Base-by-base conservation (phyloP, 1,284 basidiomycete species). In the Pascua guehoae region DNA sequence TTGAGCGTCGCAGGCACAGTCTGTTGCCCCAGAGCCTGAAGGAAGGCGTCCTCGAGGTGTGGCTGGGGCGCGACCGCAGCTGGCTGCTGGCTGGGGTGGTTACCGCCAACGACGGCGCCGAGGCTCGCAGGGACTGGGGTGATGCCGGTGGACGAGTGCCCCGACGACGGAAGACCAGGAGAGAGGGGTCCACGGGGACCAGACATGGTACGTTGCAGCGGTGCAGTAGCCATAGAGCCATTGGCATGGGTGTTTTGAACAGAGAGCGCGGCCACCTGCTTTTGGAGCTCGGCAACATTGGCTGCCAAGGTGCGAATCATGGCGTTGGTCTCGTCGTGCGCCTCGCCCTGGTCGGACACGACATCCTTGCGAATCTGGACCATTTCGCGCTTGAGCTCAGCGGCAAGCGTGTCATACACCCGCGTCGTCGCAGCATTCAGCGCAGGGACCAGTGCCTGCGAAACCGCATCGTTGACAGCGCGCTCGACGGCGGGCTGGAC, bases 381-480 rank as follows among this genome's bases (percentile, higher is more conserved):
- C 64, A 74, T 66, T 56, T 75, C 72, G 8, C 70, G 66, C 57
- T 64, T 67, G 46, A 73, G 53, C 53, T 75, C 72, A 2, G 53
- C 16, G 2, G 62, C 54, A 7, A 75, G 56, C 51, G 65, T 63
- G 51, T 73, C 70, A 40, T 64, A 64, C 11, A 72, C 48, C 16
- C 52, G 52, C 7, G 50, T 58, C 11, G 58, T 61, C 8, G 64
- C 62, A 8, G 41, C 42, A 12, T 54, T 53, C 12, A 73, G 60
- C 0, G 66, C 66, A 0, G 73, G 71, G 5, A 71, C 53, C 11
- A 74, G 53, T 11, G 59, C 53, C 15, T 54, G 57, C 38, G 65
- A 49, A 3, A 73, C 51, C 0, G 60, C 55, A 8, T 66, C 66
- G 9, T 66, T 61, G 4, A 73, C 57, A 4, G 64, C 62, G 5